Conservation (phyloP, 192 early-diverging fungal genomes). For the Coemansia sp. region DNA sequence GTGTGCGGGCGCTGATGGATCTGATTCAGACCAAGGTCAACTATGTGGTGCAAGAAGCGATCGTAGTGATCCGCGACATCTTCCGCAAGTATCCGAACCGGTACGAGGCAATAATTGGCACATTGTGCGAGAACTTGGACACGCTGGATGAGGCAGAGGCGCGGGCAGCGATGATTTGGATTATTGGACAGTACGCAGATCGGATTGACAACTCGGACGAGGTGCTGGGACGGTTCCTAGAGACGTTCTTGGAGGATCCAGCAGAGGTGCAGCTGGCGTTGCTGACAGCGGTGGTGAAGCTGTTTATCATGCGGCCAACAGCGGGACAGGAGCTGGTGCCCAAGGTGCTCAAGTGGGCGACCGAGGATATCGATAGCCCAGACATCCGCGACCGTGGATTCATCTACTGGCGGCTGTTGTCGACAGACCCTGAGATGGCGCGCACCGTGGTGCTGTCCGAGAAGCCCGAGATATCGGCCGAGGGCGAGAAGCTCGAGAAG, state of each 20-base stretch:
- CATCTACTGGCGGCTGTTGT: slow-evolving; percentile 96
- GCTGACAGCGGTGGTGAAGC: slow-evolving; percentile 93
- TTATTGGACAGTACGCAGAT: slow-evolving; percentile 97
- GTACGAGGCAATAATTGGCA: slow-evolving; percentile 91
- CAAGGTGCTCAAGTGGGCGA: slow-evolving; percentile 91
- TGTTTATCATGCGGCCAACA: slow-evolving; percentile 91
- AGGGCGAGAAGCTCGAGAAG: slow-evolving; percentile 89
- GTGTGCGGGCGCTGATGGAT: slow-evolving; percentile 84
- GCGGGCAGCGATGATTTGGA: slow-evolving; percentile 99
- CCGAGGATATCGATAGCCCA: slow-evolving; percentile 93
- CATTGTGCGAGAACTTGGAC: slow-evolving; percentile 94
- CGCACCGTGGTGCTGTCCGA: slow-evolving; percentile 83
- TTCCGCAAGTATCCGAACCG: slow-evolving; percentile 98
- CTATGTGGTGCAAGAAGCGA: slow-evolving; percentile 98
- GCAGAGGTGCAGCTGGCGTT: slow-evolving; percentile 89
- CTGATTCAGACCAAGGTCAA: slow-evolving; percentile 96
- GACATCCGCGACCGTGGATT: slow-evolving; percentile 97
- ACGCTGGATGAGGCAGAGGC: slow-evolving; percentile 96
- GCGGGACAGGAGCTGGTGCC: slow-evolving; percentile 91
- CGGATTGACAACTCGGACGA: slow-evolving; percentile 95
- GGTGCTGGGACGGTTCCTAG: slow-evolving; percentile 83
- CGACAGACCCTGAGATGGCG: slow-evolving; percentile 80
- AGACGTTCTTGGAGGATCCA: slow-evolving; percentile 87
- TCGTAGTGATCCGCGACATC: slow-evolving; percentile 97
- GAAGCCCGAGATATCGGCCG: slow-evolving; percentile 90